phyloP scores from a whole-genome alignment of 768 basidiomycete species.

The Epithele typhae region DNA sequence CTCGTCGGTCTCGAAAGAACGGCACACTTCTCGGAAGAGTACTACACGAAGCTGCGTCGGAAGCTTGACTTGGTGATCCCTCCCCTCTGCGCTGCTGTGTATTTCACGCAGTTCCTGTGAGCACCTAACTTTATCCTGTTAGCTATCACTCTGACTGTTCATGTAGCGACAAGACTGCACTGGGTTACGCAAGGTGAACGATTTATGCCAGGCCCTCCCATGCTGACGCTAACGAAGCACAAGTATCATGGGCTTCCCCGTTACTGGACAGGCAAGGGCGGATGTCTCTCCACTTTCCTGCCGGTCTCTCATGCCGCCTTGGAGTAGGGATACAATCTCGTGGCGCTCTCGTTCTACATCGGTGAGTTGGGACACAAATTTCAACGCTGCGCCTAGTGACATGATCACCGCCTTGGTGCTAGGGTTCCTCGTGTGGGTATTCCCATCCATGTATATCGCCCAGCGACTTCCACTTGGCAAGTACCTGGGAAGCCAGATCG shows the following conservation, averaged over 20 bases:
- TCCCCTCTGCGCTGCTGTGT: slow-evolving; percentile 57
- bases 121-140: too few relatives aligned
- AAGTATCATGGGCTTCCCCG: slow-evolving; percentile 65
- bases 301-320: too few relatives aligned
- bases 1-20: slow-evolving; percentile 53
- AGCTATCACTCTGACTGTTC: too few relatives aligned
- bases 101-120: slow-evolving; percentile 64
- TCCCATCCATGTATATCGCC: slow-evolving; percentile 62
- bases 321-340: slow-evolving; percentile 55
- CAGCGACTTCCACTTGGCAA: slow-evolving; percentile 58
- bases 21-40: slow-evolving; percentile 55
- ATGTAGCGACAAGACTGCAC: slow-evolving; percentile 56
- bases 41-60: slow-evolving; percentile 48
- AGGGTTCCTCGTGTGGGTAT: slow-evolving; percentile 61
- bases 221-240: not conserved
- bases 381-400: not conserved
- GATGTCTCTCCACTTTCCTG: not conserved
- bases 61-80: slow-evolving; percentile 56
- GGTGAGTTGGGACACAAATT: slow-evolving; percentile 28
- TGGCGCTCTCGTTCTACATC: slow-evolving; percentile 61
- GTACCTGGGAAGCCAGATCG: slow-evolving; percentile 57
- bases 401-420: too few relatives aligned
- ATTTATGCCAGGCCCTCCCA: too few relatives aligned
- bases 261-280: slow-evolving; percentile 48
- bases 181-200: slow-evolving; percentile 60